phyloP scores from a whole-genome alignment of 345 rosid species.

The Lumnitzera racemosa region DNA sequence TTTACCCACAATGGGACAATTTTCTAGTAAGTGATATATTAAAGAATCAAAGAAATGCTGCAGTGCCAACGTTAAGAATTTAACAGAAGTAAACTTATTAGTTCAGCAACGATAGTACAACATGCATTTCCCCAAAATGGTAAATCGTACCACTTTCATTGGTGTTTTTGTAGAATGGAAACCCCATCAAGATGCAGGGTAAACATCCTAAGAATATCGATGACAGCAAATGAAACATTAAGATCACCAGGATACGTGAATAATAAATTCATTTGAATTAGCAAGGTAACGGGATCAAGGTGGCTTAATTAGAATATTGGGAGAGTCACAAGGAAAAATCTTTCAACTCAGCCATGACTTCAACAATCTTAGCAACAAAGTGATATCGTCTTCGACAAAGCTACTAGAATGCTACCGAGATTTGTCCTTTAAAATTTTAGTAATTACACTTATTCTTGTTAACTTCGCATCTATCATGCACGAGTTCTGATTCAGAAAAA shows the following conservation, averaged over 20 bases:
- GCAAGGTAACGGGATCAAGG: not conserved
- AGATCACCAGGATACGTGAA: too few relatives aligned
- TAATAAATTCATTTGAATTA: too few relatives aligned
- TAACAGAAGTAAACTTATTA: too few relatives aligned
- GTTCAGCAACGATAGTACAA: not conserved
- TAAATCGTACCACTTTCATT: conserved; percentile 54
- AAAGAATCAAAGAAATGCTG: too few relatives aligned
- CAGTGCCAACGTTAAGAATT: too few relatives aligned
- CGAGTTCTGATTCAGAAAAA: conserved; percentile 54
- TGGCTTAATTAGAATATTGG: not conserved
- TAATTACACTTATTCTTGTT: conserved; percentile 51
- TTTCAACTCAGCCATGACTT: conserved; percentile 73
- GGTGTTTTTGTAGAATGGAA: conserved; percentile 39
- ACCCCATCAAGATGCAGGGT: conserved; percentile 92
- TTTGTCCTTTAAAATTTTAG: conserved; percentile 80
- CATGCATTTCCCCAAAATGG: not conserved
- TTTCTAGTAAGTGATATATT: too few relatives aligned
- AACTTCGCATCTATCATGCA: conserved; percentile 56
- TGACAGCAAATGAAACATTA: conserved; percentile 41
- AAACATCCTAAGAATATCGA: conserved; percentile 80
- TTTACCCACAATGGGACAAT: too few relatives aligned
- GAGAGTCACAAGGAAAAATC: conserved; percentile 78
- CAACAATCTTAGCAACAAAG: conserved; percentile 62
- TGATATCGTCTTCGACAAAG: conserved; percentile 65
- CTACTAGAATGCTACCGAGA: conserved; percentile 80